These are phyloP conservation scores for Beauveria brongniartii DNA, from an alignment of 2,329 filamentous ascomycete genomes.

Conservation along the genomic window DNA sequence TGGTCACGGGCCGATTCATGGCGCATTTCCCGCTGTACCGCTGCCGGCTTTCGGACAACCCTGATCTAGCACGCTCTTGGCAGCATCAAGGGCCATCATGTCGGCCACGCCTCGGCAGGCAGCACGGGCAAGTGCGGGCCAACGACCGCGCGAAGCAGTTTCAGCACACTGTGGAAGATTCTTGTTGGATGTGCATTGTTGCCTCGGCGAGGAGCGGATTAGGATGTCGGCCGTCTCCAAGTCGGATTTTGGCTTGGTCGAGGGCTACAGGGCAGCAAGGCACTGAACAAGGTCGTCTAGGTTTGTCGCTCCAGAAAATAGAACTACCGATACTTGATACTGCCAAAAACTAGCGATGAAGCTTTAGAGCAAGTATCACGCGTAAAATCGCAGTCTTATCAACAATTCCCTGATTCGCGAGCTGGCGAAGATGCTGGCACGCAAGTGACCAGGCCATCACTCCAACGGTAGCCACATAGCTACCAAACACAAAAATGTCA, in stretches of 20 bases:
- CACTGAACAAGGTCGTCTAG: no score
- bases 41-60: background rate
- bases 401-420: slow-evolving; percentile 47
- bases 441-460: no score
- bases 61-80: background rate
- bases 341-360: no score
- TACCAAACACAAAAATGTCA: no score
- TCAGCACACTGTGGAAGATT: background rate
- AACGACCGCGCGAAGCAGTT: background rate
- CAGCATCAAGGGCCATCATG: background rate
- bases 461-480: no score
- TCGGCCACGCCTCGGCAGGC: background rate
- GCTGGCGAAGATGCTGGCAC: slow-evolving; percentile 32
- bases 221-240: background rate
- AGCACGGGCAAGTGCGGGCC: background rate
- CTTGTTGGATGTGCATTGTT: background rate
- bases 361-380: slow-evolving; percentile 32
- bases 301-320: no score
- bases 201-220: background rate
- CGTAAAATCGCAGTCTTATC: slow-evolving; percentile 58
- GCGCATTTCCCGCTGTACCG: background rate
- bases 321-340: no score
- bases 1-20: background rate
- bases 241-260: background rate
- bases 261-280: no score